Evolutionary conservation across 148 eudicot genomes (phyloP).

Genomic region (Hydrangea macrophylla): DNA sequence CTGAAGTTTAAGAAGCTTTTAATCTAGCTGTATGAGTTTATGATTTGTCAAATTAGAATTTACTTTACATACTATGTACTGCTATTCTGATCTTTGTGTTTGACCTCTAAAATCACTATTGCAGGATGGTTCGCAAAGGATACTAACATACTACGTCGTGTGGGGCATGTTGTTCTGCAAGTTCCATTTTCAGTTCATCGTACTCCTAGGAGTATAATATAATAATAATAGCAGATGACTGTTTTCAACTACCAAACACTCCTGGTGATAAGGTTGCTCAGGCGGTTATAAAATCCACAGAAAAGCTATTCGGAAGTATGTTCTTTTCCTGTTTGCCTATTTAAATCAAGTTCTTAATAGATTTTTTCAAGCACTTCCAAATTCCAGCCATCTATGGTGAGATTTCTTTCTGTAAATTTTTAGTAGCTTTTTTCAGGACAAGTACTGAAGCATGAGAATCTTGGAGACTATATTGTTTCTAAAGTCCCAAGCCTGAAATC

Average conservation of each 20-base stretch:
- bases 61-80: neutral
- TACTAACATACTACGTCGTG: conserved; percentile 69
- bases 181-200: conserved; percentile 66
- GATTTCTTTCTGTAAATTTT: conserved; percentile 14
- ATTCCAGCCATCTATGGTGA: neutral
- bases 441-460: conserved; percentile 75
- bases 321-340: neutral
- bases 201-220: conserved; percentile 69
- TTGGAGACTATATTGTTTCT: conserved; percentile 59
- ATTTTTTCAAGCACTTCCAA: neutral
- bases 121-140: conserved; percentile 93
- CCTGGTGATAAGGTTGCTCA: conserved; percentile 50
- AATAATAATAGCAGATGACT: conserved; percentile 87
- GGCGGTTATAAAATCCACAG: conserved; percentile 59
- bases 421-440: conserved; percentile 61
- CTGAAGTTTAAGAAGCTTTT: neutral
- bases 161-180: conserved; percentile 72
- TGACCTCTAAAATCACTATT: conserved; percentile 3
- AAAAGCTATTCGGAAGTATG: conserved; percentile 89
- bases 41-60: neutral
- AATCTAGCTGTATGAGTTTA: neutral
- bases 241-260: conserved; percentile 59
- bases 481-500: conserved; percentile 70
- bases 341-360: neutral
- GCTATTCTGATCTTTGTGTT: neutral